Evolutionary conservation across 768 basidiomycete genomes (phyloP).

Genomic region (Flagelloscypha sp.): DNA sequence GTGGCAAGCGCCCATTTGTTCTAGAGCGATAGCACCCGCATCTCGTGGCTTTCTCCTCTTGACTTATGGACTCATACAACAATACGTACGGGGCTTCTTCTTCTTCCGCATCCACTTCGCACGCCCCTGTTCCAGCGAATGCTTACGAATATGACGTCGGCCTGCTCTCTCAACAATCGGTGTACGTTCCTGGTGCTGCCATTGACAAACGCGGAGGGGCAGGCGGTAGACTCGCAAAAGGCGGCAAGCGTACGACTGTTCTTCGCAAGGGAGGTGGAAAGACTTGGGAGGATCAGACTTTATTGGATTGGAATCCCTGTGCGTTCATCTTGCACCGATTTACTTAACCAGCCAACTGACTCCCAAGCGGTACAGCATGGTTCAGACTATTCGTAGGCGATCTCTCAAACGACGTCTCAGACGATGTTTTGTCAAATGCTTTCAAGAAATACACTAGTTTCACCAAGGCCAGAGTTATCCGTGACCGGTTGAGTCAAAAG

Average conservation of each 20-base stretch:
- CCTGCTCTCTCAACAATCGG: slow-evolving; percentile 83
- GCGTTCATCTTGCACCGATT: slow-evolving; percentile 22
- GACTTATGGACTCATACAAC: slow-evolving; percentile 82
- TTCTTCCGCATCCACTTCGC: slow-evolving; percentile 59
- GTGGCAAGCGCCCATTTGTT: no score
- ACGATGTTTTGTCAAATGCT: slow-evolving; percentile 86
- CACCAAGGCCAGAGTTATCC: slow-evolving; percentile 89
- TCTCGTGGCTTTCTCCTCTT: no score
- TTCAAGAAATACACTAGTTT: slow-evolving; percentile 93
- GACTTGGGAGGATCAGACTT: slow-evolving; percentile 96
- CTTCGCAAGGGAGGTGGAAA: slow-evolving; percentile 92
- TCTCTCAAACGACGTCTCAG: slow-evolving; percentile 95
- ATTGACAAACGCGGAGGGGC: slow-evolving; percentile 82
- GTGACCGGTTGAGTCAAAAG: slow-evolving; percentile 91
- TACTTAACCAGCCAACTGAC: no score
- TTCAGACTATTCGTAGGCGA: slow-evolving; percentile 97
- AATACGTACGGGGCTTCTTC: slow-evolving; percentile 73
- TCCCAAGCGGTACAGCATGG: slow-evolving; percentile 56
- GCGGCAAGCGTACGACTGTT: slow-evolving; percentile 89
- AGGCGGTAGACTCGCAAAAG: slow-evolving; percentile 80
- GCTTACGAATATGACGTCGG: slow-evolving; percentile 92
- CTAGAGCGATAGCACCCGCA: no score
- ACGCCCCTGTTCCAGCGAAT: slow-evolving; percentile 77
- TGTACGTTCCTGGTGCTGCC: slow-evolving; percentile 88
- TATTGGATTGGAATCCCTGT: slow-evolving; percentile 98